These are phyloP conservation scores for Trichoderma virens DNA, from an alignment of 495 filamentous ascomycete genomes.

Conservation along the genomic window DNA sequence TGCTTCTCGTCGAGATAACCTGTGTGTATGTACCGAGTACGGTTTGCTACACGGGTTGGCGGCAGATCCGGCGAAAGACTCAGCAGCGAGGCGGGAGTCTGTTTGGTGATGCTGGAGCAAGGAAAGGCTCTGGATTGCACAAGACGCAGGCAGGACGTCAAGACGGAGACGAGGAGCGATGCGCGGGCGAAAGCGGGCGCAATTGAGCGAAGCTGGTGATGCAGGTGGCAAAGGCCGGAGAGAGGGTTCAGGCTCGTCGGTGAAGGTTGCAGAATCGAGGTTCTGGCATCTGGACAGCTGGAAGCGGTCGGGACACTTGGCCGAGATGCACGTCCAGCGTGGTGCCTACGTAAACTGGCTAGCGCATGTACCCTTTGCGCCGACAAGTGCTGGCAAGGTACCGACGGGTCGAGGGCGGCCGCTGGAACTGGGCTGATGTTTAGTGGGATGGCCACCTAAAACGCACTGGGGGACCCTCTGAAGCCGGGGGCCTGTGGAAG, in stretches of 20 bases:
- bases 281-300: constrained; percentile 5
- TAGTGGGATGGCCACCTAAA: background rate
- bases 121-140: background rate
- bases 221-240: background rate
- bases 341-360: background rate
- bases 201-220: background rate
- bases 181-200: background rate
- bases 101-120: background rate
- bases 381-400: background rate
- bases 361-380: background rate
- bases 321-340: background rate
- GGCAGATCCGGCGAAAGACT: background rate
- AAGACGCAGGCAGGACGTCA: background rate
- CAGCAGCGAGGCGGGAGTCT: background rate
- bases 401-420: background rate
- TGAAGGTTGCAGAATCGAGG: constrained; percentile 8
- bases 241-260: background rate
- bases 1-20: background rate
- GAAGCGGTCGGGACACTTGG: constrained; percentile 8
- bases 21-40: background rate
- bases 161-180: background rate
- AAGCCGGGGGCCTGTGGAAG: too few relatives aligned
- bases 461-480: background rate
- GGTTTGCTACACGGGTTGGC: background rate
- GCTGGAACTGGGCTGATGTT: constrained; percentile 1